A percentile compares a stretch with the other conserved stretches of the same genome.
These are phyloP conservation scores for Backusella westeae DNA, from an alignment of 192 early-diverging fungal genomes.

Conservation along the genomic window DNA sequence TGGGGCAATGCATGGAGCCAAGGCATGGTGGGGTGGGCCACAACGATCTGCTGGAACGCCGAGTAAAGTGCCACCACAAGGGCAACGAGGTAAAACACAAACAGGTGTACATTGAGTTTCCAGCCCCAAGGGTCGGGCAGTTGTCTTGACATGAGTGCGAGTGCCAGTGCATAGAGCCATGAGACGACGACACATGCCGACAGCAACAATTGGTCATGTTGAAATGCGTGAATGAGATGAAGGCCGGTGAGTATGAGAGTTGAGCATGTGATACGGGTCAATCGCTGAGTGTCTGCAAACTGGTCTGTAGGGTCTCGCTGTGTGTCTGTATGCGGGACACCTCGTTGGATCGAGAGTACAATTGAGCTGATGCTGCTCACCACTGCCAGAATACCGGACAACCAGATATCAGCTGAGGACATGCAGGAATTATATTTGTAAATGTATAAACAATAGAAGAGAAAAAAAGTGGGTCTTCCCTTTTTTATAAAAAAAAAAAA, in stretches of 20 bases:
- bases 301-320: background rate
- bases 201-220: background rate
- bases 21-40: background rate
- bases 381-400: background rate
- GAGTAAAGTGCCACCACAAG: background rate
- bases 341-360: background rate
- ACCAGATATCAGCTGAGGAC: background rate
- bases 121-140: slow-evolving; percentile 28
- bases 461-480: background rate
- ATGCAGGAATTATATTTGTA: background rate
- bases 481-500: background rate
- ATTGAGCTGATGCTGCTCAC: background rate
- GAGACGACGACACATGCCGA: background rate
- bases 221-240: background rate
- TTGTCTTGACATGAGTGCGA: slow-evolving; percentile 14
- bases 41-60: background rate
- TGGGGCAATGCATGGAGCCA: slow-evolving; percentile 6
- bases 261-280: background rate
- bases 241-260: background rate
- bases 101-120: slow-evolving; percentile 35
- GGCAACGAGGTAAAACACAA: background rate
- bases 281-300: background rate
- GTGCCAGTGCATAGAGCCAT: slow-evolving; percentile 23
- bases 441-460: background rate
- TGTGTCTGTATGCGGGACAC: background rate